phyloP scores from a whole-genome alignment of 2,329 filamentous ascomycete species.

The Colletotrichum spinosum region DNA sequence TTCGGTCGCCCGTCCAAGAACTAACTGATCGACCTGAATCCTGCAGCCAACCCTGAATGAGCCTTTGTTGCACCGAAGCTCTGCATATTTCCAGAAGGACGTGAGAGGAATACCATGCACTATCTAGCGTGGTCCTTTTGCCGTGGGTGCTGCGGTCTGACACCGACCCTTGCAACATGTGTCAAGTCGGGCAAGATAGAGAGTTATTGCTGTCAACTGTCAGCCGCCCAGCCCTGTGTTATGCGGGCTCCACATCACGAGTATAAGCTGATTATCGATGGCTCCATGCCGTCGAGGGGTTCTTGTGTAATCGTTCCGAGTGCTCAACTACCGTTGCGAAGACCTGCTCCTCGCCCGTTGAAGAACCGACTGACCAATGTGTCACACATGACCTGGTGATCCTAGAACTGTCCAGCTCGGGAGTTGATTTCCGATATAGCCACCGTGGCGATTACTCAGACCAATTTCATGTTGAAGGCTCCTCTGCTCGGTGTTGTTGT shows the following conservation, averaged over 20 bases:
- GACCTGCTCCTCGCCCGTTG: too few relatives aligned
- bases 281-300: too few relatives aligned
- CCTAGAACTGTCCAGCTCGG: too few relatives aligned
- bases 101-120: constrained; percentile 13
- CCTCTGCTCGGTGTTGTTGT: too few relatives aligned
- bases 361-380: too few relatives aligned
- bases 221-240: constrained; percentile 11
- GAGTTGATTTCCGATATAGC: too few relatives aligned
- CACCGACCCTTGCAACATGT: constrained; percentile 3
- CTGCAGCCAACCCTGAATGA: constrained; percentile 31
- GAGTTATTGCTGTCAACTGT: neutral
- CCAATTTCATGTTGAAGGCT: too few relatives aligned
- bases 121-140: constrained; percentile 25
- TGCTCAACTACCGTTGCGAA: too few relatives aligned
- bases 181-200: too few relatives aligned
- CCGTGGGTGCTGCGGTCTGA: constrained; percentile 1
- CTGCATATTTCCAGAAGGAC: constrained; percentile 29
- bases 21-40: constrained; percentile 31
- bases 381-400: too few relatives aligned
- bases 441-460: constrained; percentile 2
- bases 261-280: too few relatives aligned
- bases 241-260: neutral
- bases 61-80: constrained; percentile 15
- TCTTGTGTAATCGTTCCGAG: too few relatives aligned
- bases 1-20: constrained; percentile 30